Evolutionary conservation across 768 basidiomycete species (phyloP).

Genomic region (Crassisporium funariophilum): DNA sequence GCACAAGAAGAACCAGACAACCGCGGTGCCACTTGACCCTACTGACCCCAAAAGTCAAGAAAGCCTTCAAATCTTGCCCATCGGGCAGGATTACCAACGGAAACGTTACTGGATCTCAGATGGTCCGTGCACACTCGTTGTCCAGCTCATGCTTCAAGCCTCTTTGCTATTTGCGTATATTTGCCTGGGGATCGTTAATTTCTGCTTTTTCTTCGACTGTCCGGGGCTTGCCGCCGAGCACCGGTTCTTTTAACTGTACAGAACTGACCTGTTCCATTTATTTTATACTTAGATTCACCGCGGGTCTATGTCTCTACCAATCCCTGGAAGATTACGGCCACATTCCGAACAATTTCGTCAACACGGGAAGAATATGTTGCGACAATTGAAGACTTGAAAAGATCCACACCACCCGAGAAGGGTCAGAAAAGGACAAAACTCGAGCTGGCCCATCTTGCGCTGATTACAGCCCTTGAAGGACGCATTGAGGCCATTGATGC

Average conservation of each 20-base stretch:
- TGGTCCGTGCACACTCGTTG: conserved; percentile 70
- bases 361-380: conserved; percentile 74
- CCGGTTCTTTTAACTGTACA: conserved; percentile 22
- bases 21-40: conserved; percentile 55
- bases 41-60: conserved; percentile 69
- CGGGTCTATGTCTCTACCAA: conserved; percentile 84
- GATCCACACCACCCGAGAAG: conserved; percentile 46
- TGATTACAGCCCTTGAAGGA: conserved; percentile 63
- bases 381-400: conserved; percentile 63
- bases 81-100: conserved; percentile 76
- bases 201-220: conserved; percentile 45
- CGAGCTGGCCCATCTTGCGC: conserved; percentile 60
- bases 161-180: conserved; percentile 69
- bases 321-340: conserved; percentile 86
- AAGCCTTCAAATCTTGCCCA: conserved; percentile 62
- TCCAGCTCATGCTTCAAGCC: conserved; percentile 20
- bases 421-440: conserved; percentile 55
- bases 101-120: conserved; percentile 87
- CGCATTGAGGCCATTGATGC: conserved; percentile 68
- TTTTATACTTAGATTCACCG: conserved; percentile 67
- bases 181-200: conserved; percentile 54
- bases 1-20: conserved; percentile 76
- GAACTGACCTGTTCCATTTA: conserved; percentile 27
- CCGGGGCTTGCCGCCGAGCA: conserved; percentile 37
- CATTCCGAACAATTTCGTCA: conserved; percentile 71